Evolutionary conservation across 2,329 filamentous ascomycete species (phyloP).

Genomic region (Pyrenochaeta sp.): DNA sequence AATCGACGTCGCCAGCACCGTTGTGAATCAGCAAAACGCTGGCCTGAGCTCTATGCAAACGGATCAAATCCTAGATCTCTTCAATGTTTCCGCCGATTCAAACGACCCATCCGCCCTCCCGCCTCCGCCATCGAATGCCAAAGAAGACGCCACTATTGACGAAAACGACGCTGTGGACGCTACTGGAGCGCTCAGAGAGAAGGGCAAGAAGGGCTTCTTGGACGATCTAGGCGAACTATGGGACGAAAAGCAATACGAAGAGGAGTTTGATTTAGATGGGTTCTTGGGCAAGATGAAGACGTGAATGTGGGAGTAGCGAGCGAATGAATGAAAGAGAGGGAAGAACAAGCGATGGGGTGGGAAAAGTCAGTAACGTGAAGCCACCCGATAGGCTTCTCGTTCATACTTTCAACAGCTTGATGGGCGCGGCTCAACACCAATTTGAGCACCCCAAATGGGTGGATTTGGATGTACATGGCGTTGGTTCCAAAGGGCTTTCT

Average conservation of each 20-base stretch:
- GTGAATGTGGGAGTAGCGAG: constrained; percentile 15
- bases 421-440: no score
- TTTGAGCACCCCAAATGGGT: no score
- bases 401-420: no score
- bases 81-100: constrained; percentile 70
- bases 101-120: constrained; percentile 67
- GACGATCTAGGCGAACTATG: constrained; percentile 95
- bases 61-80: constrained; percentile 95
- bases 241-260: constrained; percentile 97
- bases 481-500: no score
- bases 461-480: no score
- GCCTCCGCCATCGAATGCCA: constrained; percentile 64
- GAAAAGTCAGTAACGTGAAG: no score
- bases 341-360: no score
- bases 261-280: constrained; percentile 94
- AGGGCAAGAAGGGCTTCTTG: constrained; percentile 95
- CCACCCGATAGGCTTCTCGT: no score
- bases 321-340: no score
- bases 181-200: constrained; percentile 88
- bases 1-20: constrained; percentile 96
- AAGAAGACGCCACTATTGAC: constrained; percentile 75
- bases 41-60: constrained; percentile 96
- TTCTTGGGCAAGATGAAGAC: constrained; percentile 93
- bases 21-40: constrained; percentile 98
- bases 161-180: constrained; percentile 84